These are phyloP conservation scores for Eutrema salsugineum DNA, from an alignment of 441 rosid genomes.

Conservation along the genomic window DNA sequence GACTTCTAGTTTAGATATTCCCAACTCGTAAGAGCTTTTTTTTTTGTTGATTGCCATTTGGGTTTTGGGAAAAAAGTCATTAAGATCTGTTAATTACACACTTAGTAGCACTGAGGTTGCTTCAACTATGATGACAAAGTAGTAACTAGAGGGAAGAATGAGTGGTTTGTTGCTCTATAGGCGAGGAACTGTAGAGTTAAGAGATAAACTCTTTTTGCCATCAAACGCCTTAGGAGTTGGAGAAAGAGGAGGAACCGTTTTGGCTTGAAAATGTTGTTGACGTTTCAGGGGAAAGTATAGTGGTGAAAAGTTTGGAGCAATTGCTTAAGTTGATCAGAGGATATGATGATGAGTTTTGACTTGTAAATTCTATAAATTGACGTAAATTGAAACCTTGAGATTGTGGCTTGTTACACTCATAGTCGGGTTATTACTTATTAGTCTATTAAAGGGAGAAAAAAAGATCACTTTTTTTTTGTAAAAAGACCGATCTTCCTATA, in stretches of 20 bases:
- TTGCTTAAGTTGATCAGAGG: not conserved
- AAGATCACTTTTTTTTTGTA: no score
- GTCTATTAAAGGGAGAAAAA: no score
- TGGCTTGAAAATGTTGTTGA: not conserved
- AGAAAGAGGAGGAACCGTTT: not conserved
- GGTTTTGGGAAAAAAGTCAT: not conserved
- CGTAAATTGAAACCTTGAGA: not conserved
- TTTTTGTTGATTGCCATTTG: not conserved
- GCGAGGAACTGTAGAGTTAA: not conserved
- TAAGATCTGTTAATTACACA: not conserved
- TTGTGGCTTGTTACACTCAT: not conserved
- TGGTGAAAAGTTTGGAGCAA: not conserved
- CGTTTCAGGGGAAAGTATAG: not conserved
- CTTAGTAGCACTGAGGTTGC: not conserved
- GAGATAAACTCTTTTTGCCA: not conserved
- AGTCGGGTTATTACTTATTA: not conserved
- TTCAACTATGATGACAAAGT: not conserved
- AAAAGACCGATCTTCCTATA: no score
- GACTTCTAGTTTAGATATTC: no score
- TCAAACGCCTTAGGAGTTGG: not conserved
- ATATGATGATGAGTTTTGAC: not conserved
- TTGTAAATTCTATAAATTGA: no score
- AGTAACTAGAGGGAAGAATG: not conserved
- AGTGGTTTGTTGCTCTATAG: not conserved
- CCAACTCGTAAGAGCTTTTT: not conserved